Base-by-base conservation (phyloP, 306 rosid species). In the Medicago arabica region DNA sequence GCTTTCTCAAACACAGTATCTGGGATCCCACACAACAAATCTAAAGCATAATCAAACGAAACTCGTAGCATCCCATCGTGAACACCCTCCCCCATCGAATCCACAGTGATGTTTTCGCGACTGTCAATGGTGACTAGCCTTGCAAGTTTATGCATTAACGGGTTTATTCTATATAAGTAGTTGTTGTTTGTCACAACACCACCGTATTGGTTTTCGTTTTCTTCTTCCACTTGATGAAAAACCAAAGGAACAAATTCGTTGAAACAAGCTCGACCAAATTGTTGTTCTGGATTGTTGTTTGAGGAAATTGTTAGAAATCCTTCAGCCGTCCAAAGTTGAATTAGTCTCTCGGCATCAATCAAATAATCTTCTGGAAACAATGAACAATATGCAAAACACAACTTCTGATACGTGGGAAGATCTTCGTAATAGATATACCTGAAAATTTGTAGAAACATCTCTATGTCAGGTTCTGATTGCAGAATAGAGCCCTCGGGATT, bases 281-380 rank as follows among this genome's bases (percentile, higher is more conserved):
- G 53, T 47, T 47, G 53, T 47, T 14, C 17, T 47, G 53, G 53
- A 47, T 13, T 47, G 14, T 9, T 41, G 47, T 41, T 12, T 10
- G 47, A 41, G 12, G 13, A 11, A 41, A 9, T 41, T 7, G 51
- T 2, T 17, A 51, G 8, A 67, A 65, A 65, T 2, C 60, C 80
- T 57, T 76, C 80, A 0, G 38, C 80, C 13, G 49, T 41, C 75
- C 74, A 67, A 5, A 76, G 60, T 23, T 28, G 57, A 54, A 67
- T 57, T 10, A 68, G 21, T 7, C 16, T 28, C 15, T 41, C 49
- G 1, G 53, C 60, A 0, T 55, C 47, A 4, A 76, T 53, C 9
- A 39, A 18, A 3, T 41, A 10, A 9, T 67, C 60, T n/a, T 31
- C 25, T 10, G 75, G 75, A 28, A 76, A 67, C 47, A 67, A 23